Evolutionary conservation across 1,284 basidiomycete genomes (phyloP).

Genomic region (Heterobasidion irregulare): DNA sequence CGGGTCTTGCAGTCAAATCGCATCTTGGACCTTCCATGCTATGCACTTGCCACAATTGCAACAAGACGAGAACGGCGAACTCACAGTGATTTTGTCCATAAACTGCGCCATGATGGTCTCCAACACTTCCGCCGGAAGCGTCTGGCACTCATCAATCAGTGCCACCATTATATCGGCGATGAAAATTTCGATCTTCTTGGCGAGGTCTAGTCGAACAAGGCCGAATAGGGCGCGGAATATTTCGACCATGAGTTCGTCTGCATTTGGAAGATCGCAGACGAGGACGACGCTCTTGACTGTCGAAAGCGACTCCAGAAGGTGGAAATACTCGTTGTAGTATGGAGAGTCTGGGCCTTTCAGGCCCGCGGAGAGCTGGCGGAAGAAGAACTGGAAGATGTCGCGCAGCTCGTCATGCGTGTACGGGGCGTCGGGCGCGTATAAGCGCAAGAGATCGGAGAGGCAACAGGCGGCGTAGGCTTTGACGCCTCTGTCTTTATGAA

Average conservation of each 20-base stretch:
- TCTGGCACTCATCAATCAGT: constrained; percentile 79
- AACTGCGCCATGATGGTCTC: constrained; percentile 85
- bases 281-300: constrained; percentile 93
- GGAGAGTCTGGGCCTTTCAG: constrained; percentile 64
- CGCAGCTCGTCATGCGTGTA: constrained; percentile 84
- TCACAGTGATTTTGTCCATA: constrained; percentile 62
- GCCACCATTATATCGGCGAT: constrained; percentile 86
- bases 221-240: constrained; percentile 83
- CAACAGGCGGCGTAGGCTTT: constrained; percentile 93
- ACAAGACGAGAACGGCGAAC: constrained; percentile 17
- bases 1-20: too few relatives aligned
- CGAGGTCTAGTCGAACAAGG: constrained; percentile 73
- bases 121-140: constrained; percentile 72
- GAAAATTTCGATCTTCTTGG: constrained; percentile 85
- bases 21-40: too few relatives aligned
- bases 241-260: constrained; percentile 79
- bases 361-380: constrained; percentile 71
- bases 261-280: constrained; percentile 83
- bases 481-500: constrained; percentile 92
- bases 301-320: constrained; percentile 86
- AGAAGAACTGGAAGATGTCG: constrained; percentile 95
- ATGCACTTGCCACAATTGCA: too few relatives aligned
- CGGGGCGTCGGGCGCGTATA: constrained; percentile 96
- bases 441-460: constrained; percentile 85
- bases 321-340: constrained; percentile 88